Evolutionary conservation across 208 protist genomes (phyloP).

Genomic region (Tritrichomonas foetus): DNA sequence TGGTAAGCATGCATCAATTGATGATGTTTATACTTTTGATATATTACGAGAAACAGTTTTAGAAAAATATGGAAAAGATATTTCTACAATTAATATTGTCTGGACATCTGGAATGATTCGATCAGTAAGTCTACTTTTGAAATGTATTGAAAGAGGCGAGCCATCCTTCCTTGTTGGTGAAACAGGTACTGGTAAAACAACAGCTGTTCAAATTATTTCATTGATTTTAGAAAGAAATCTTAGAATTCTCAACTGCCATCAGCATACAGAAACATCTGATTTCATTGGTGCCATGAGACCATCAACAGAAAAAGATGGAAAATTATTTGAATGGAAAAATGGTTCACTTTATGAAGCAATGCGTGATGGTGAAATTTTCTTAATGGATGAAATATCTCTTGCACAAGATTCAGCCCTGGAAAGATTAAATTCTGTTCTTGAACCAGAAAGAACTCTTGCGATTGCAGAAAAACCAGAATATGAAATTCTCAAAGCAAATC

Average conservation of each 20-base stretch:
- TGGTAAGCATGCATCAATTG: background rate
- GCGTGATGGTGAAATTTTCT: slow-evolving; percentile 87
- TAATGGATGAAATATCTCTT: slow-evolving; percentile 99
- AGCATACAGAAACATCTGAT: slow-evolving; percentile 98
- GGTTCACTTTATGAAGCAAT: slow-evolving; percentile 97
- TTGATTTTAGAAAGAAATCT: slow-evolving; percentile 61
- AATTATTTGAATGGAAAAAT: slow-evolving; percentile 95
- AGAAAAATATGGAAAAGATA: background rate
- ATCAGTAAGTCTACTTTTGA: slow-evolving; percentile 50
- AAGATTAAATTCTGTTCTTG: slow-evolving; percentile 98
- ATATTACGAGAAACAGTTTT: background rate
- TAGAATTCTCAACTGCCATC: slow-evolving; percentile 97
- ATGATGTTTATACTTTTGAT: background rate
- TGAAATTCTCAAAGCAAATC: slow-evolving; percentile 46
- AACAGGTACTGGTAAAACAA: slow-evolving; percentile 90
- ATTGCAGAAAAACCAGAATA: slow-evolving; percentile 86
- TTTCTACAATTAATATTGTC: slow-evolving; percentile 33
- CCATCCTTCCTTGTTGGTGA: slow-evolving; percentile 93
- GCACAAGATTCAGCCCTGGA: slow-evolving; percentile 99
- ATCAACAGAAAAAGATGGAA: background rate
- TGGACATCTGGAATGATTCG: slow-evolving; percentile 51
- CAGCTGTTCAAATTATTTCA: slow-evolving; percentile 63
- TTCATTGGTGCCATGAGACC: slow-evolving; percentile 79
- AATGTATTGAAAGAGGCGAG: slow-evolving; percentile 66
- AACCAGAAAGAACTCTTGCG: slow-evolving; percentile 82